Base-by-base conservation (phyloP, 2,329 filamentous ascomycete species). In the Apiospora koreana region DNA sequence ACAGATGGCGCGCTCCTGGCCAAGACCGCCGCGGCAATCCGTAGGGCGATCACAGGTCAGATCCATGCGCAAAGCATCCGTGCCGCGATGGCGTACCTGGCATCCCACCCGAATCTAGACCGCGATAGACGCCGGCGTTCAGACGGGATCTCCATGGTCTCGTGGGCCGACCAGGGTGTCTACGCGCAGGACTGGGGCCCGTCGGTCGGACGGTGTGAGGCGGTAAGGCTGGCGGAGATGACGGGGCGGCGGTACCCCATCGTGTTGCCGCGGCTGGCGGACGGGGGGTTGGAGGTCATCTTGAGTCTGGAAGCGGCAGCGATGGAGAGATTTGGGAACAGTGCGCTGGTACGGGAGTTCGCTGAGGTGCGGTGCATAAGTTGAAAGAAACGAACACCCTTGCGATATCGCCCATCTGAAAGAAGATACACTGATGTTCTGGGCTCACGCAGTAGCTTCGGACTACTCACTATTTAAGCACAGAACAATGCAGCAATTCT, bases 121-220 rank as follows among this genome's bases (percentile, higher is more conserved):
- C 28, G 68, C 21, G 54, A 68, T 7, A 67, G 75, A 21, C 76
- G 74, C 6, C 75, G 74, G 6, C 73, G 62, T 2, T 73, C 74
- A 38, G 72, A 72, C 45, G 73, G 71, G 10, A 73, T 77, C 7
- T 77, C 76, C n/a, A 73, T 79, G 16, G 77, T 79, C n/a, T 79
- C 77, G 10, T 79, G 78, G 77, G 78, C 78, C 0, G 75, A 77
- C 38, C 71, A 79, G 64, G 70, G 68, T 4, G 69, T 72, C 21
- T 77, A 76, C 45, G 74, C 74, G 54, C 72, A 79, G 3, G 67
- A 77, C 35, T 79, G 77, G 77, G 78, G 35, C 0, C 16, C 77
- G 1, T 1, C 1, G 1, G 77, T 76, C 4, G 25, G 23, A 8
- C 71, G 67, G 31, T 79, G 77, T 66, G 78, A 78, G 16, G 70